These are phyloP conservation scores for Lipomyces oligophaga DNA, from an alignment of 805 yeast genomes.

Conservation along the genomic window DNA sequence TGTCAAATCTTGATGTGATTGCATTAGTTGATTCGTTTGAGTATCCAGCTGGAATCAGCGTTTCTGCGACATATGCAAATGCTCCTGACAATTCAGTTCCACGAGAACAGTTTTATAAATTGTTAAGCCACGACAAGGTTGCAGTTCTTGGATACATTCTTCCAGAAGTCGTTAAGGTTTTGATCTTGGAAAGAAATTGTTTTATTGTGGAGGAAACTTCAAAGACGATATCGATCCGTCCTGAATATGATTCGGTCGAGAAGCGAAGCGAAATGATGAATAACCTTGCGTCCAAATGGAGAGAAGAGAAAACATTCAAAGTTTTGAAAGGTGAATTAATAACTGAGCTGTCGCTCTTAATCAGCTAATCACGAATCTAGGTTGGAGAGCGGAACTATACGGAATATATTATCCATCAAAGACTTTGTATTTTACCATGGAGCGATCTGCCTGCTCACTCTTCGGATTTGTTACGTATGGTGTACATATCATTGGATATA, in stretches of 20 bases:
- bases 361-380: conserved; percentile 27
- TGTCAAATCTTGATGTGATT: conserved; percentile 22
- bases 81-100: not conserved
- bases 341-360: not conserved
- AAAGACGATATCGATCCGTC: conserved; percentile 35
- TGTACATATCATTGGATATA: conserved; percentile 78
- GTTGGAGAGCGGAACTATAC: conserved; percentile 85
- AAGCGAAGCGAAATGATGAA: conserved; percentile 42
- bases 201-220: conserved; percentile 33
- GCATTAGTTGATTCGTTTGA: conserved; percentile 22
- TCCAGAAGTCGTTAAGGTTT: conserved; percentile 29
- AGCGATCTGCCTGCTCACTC: conserved; percentile 75
- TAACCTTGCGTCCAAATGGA: conserved; percentile 36
- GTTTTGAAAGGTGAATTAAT: conserved; percentile 34
- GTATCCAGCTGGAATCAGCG: conserved; percentile 11
- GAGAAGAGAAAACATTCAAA: conserved; percentile 34
- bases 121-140: conserved; percentile 32
- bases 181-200: conserved; percentile 17
- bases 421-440: conserved; percentile 62
- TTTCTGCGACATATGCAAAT: too few relatives aligned
- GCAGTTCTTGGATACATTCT: conserved; percentile 32
- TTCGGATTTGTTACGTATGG: conserved; percentile 90
- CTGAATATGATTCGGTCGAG: conserved; percentile 40
- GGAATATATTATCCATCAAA: conserved; percentile 57
- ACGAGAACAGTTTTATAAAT: conserved; percentile 23